Evolutionary conservation across 192 early-diverging fungal species (phyloP).

Genomic region (Powellomyces hirtus): DNA sequence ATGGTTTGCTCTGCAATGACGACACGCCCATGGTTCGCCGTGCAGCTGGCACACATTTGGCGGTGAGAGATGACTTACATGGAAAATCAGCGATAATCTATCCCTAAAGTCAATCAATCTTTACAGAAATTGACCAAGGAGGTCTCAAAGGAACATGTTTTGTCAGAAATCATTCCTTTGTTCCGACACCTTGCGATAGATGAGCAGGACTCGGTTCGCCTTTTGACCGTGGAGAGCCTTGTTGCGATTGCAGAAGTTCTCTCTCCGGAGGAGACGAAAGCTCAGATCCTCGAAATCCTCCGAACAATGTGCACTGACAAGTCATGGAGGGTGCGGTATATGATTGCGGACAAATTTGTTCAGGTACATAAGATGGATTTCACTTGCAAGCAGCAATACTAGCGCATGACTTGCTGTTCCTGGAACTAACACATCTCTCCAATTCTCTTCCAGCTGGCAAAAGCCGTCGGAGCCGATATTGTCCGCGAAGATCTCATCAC

Average conservation of each 20-base stretch:
- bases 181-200: slow-evolving; percentile 81
- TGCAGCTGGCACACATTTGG: slow-evolving; percentile 81
- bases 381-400: no score
- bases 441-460: slow-evolving; percentile 59
- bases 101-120: not conserved
- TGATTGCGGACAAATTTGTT: slow-evolving; percentile 98
- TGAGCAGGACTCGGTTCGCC: slow-evolving; percentile 90
- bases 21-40: slow-evolving; percentile 98
- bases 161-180: slow-evolving; percentile 79
- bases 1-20: slow-evolving; percentile 81
- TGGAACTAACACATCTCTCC: not conserved
- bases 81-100: no score
- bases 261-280: slow-evolving; percentile 72
- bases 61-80: slow-evolving; percentile 57
- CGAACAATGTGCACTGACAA: slow-evolving; percentile 83
- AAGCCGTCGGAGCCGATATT: slow-evolving; percentile 75
- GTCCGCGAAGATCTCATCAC: slow-evolving; percentile 82
- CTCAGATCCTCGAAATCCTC: slow-evolving; percentile 68
- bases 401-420: no score
- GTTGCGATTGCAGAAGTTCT: slow-evolving; percentile 85
- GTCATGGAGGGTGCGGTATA: slow-evolving; percentile 98
- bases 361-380: slow-evolving; percentile 64
- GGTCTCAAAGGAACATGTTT: slow-evolving; percentile 72
- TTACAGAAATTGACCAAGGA: slow-evolving; percentile 68
- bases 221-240: slow-evolving; percentile 89